Evolutionary conservation across 2,329 filamentous ascomycete species (phyloP), one percentile per base, ranked within the genome.

Genomic region (Talaromyces sp.): DNA sequence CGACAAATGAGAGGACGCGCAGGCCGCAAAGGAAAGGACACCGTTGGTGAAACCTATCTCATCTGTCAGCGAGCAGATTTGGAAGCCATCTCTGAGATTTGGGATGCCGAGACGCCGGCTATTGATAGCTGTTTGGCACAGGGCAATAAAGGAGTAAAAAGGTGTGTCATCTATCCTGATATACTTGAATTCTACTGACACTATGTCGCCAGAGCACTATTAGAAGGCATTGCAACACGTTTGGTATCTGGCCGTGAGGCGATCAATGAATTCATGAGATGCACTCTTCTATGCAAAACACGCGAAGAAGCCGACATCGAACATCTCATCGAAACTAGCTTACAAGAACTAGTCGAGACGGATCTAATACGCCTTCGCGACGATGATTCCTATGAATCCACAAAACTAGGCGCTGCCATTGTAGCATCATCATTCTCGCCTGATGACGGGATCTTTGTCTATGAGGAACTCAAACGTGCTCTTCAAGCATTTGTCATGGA

Each of bases 1-100:
- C 86, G 90, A 58, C 90, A 93, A 76, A 93, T 93, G 90, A 86
- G 90, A 72, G 90, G 90, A 2, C 84, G 90, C 66, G 90, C 90
- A 22, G 90, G 90, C 7, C 85, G 90, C 62, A 92, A 92, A 76
- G 90, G 90, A 58, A 93, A 92, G 72, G 89, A 91, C 63, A 89
- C 90, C 60, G 80, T 90, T 56, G 90, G 90, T 2, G 90, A 93
- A 77, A 93, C 89, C 1, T 93, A 90, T 73, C 79, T 93, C 1
- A 92, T 90, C 73, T 93, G 90, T 71, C 85, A 87, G 35, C 85
- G 87, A 70, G 76, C 81, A 10, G 90, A 93, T 69, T 76, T 93
- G 14, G 88, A 91, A 71, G 85, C 85, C 16, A 89, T 92, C 4
- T 83, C 89, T 37, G 86, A 89, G 64, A 79, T 93, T 45, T 86